Conservation (phyloP, 225 moss, liverwort and hornwort genomes). For the Pseudisothecium myosuroides region DNA sequence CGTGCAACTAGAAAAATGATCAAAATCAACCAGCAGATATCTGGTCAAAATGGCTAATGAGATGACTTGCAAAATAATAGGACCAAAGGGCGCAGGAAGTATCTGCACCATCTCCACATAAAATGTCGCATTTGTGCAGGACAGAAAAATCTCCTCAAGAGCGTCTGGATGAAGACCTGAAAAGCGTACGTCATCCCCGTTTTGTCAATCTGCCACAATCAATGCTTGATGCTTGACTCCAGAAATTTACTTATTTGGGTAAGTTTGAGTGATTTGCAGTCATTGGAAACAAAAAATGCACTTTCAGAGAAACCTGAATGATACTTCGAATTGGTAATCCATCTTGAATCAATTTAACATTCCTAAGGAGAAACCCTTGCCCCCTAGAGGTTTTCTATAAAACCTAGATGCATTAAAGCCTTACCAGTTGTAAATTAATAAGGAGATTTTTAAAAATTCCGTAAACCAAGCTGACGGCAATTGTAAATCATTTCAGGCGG, state of each 20-base stretch:
- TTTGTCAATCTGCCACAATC: constrained; percentile 35
- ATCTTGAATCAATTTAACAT: background rate
- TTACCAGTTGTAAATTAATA: background rate
- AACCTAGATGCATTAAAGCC: background rate
- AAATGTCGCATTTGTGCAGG: background rate
- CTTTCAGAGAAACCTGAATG: background rate
- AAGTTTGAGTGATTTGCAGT: background rate
- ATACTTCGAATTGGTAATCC: background rate
- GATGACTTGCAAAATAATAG: background rate
- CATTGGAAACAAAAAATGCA: background rate
- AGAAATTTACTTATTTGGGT: background rate
- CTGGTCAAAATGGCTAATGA: background rate
- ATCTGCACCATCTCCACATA: background rate
- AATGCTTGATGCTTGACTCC: background rate
- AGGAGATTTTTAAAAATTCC: background rate
- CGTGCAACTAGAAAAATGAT: background rate
- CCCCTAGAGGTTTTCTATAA: background rate
- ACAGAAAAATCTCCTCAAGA: constrained; percentile 4
- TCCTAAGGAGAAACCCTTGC: background rate
- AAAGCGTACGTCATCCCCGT: constrained; percentile 20
- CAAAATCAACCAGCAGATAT: background rate
- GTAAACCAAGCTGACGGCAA: background rate
- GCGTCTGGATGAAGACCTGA: constrained; percentile 21
- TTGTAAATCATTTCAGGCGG: no score
- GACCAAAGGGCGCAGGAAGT: background rate